Evolutionary conservation across 805 yeast genomes (phyloP), one percentile per base, ranked within the genome.

Genomic region (Yarrowia deformans): DNA sequence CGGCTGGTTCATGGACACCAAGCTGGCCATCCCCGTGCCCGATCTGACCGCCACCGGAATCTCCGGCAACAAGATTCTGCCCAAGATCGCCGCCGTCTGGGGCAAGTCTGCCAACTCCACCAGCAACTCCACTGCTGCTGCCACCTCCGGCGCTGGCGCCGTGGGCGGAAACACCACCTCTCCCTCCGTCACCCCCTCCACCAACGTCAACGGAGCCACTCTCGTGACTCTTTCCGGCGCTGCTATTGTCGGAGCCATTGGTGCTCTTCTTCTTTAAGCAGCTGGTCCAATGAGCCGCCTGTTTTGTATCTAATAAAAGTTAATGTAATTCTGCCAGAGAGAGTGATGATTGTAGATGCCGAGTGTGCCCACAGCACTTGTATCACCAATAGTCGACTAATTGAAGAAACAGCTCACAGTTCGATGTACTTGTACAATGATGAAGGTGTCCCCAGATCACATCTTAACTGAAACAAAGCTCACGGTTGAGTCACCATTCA

Each of bases 51-150:
- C 56, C 39, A 14, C 16, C n/a, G 68, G 68, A n/a, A 37, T 12
- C 45, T 63, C 68, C 29, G 68, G 68, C 39, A 63, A 63, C 56
- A 35, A 40, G 50, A 63, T 63, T 40, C 56, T 63, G 39, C 68
- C 68, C 45, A 63, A 49, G 45, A 63, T 63, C 23, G 56, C 56
- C 35, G 46, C 19, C 12, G 13, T 16, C 23, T 63, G 68, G 68
- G 56, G 43, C n/a, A 42, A 56, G 48, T 37, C 35, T 23, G 45
- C 61, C n/a, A 55, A 56, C 48, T 8, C 39, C 34, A 18, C 60
- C 13, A 18, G 23, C 39, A 42, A 42, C 63, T 40, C 63, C 48
- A 29, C 63, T 29, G 37, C 23, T 13, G 19, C 46, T 29, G 29
- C 45, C 37, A 23, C 37, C n/a, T 35, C 55, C 32, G 45, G 55